Evolutionary conservation across 768 basidiomycete genomes (phyloP), one percentile per base, ranked within the genome.

Genomic region (Sarcodon aspratus): DNA sequence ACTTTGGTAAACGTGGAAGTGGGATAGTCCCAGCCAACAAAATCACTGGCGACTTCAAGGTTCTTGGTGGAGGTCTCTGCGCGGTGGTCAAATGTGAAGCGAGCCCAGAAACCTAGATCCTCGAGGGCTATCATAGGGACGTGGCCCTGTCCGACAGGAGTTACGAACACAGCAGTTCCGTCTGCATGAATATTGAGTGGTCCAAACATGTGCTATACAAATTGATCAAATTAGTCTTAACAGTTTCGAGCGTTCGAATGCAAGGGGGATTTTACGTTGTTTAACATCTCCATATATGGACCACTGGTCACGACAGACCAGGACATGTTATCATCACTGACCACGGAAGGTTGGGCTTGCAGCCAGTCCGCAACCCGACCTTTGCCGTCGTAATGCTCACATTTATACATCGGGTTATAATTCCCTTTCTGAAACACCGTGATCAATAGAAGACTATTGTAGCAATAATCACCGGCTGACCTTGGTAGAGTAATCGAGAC

Each of bases 301-400:
- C 67, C 66, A 0, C 66, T 63, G 6, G 66, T 65, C 49, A 71
- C 56, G 21, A 62, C 53, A 15, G 61, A 64, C 68, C 68, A 70
- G n/a, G 60, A 59, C 36, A 69, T 54, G 17, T 54, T 59, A 8
- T 54, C 50, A 15, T 63, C 61, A 33, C 55, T 62, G 17, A 57
- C 50, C 18, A 52, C 61, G 3, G 66, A 65, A 10, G 63, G 59
- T 50, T 71, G 71, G 7, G 55, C 53, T 46, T 65, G 57, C 47
- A 72, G 55, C 46, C 60, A 71, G 33, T 71, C 71, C 8, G 57
- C 60, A 1, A 72, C 65, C 11, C 66, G 62, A 0, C 69, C 71
- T 55, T 72, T 72, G 1, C 58, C 70, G 48, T 71, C 68, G 54
- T 66, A 60, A 51, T 72, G 71, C 34, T 66, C 68, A 13, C 61